Base-by-base conservation (phyloP, 1,284 basidiomycete genomes). In the Hemileia vastatrix region DNA sequence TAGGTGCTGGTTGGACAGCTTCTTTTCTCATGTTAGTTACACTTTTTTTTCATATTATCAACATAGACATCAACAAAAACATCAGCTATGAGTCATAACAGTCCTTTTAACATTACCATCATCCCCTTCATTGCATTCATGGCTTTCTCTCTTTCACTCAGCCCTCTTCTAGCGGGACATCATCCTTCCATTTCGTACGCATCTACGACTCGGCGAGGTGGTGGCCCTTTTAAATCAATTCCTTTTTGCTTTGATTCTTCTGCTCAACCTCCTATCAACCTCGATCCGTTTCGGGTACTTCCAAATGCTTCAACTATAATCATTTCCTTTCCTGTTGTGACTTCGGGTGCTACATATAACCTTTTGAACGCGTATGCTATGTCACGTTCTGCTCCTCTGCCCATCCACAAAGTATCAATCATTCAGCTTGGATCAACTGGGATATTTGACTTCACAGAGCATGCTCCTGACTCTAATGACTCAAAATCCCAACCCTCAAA, bases 1-100 rank as follows among this genome's bases (percentile, higher is more conserved):
- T 87, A 23, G 84, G 84, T 48, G 81, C 83, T n/a, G 84, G 84
- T 43, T 87, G 85, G 84, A 83, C 83, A 1, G 82, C 80, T 1
- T 79, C 78, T 9, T 86, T 86, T 74, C 78, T 86, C 50, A 78
- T 83, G 59, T 62, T 18, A 55, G 47, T 15, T 6, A 6, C 6
- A 1, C 1, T 11, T 45, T 50, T 9, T 4, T n/a, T n/a, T n/a
- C n/a, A n/a, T n/a, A n/a, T n/a, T n/a, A n/a, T n/a, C n/a, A n/a
- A n/a, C n/a, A n/a, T n/a, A n/a, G n/a, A n/a, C n/a, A n/a, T n/a
- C n/a, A n/a, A n/a, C 2, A n/a, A 6, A 9, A n/a, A 6, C n/a
- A 1, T 45, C 44, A 45, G 9, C 9, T 11, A n/a, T 18, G 13
- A 19, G n/a, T 33, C 43, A 21, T 24, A 1, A 9, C 44, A 49